Evolutionary conservation across 2,329 filamentous ascomycete genomes (phyloP).

Genomic region (Fusarium siculi): DNA sequence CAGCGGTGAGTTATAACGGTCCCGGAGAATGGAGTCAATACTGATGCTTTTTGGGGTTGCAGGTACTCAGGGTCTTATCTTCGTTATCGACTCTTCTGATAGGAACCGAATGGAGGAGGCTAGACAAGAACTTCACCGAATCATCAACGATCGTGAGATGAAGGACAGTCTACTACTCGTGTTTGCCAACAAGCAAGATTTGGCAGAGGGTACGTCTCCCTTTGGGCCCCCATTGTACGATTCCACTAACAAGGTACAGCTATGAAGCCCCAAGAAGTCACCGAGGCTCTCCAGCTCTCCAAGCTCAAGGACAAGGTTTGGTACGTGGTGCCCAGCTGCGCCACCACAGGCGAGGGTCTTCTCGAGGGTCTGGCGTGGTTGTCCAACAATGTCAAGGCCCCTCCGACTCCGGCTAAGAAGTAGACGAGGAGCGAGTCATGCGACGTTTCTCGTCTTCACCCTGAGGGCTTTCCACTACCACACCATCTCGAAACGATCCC

Average conservation of each 20-base stretch:
- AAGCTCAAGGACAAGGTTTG: constrained; percentile 86
- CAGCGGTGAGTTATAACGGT: constrained; percentile 65
- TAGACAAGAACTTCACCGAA: constrained; percentile 91
- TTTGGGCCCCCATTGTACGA: fast-evolving
- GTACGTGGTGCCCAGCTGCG: constrained; percentile 86
- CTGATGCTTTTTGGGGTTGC: constrained; percentile 25
- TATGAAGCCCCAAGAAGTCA: constrained; percentile 83
- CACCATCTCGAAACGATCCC: constrained; percentile 11
- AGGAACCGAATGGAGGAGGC: constrained; percentile 92
- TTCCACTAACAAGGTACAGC: constrained; percentile 58
- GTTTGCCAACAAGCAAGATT: constrained; percentile 99
- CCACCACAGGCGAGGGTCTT: constrained; percentile 82
- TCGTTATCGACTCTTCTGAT: constrained; percentile 97
- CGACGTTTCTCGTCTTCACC: constrained; percentile 1
- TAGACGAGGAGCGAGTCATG: constrained; percentile 45
- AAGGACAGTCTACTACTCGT: constrained; percentile 93
- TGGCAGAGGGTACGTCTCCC: constrained; percentile 72
- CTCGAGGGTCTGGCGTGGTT: constrained; percentile 86
- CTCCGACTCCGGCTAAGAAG: constrained; percentile 65
- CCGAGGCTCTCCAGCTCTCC: constrained; percentile 78
- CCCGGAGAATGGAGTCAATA: background rate
- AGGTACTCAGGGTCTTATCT: constrained; percentile 98
- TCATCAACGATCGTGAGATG: constrained; percentile 98
- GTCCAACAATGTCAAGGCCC: constrained; percentile 83
- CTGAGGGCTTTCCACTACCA: background rate